Evolutionary conservation across 176 grass and related monocot genomes (phyloP), one percentile per base, ranked within the genome.

Genomic region (Aegilops sharonensis): DNA sequence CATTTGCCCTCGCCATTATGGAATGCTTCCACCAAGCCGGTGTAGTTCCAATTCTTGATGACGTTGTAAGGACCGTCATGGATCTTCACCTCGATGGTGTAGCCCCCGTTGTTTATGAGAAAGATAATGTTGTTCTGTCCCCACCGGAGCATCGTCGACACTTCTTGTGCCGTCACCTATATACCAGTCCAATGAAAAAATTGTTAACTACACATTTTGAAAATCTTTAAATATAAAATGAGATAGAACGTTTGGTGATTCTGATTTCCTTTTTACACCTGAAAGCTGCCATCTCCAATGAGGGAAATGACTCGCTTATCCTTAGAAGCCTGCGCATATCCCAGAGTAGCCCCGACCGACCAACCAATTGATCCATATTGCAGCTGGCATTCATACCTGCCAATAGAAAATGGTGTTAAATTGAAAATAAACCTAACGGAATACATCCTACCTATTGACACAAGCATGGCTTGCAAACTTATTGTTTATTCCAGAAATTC

Each of bases 11-110:
- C 84, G 43, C 87, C 91, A 25, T 92, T 90, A 30, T 90, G 84
- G 69, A 92, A 87, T 3, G 91, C 79, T 64, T 92, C 87, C 39
- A 92, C 59, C 6, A 87, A 9, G 11, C 84, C 84, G 15, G 91
- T 90, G 83, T 90, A 92, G 64, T 92, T 92, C 84, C 91, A 92
- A 0, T 90, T 90, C 81, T 92, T 90, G 77, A 92, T 92, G 34
- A 92, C 36, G 11, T 92, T 90, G 36, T 92, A 87, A 75, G 91
- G 87, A 21, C 91, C 84, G 0, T 92, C 91, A 18, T 92, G 91
- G 68, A 92, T 92, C 84, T 92, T 87, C 43, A 90, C 91, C 84
- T 92, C 91, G 8, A 92, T 90, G 5, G 87, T 92, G 77, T 92
- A 90, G 17, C 91, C 91, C 15, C 87, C 91, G 11, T 92, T 92